These are phyloP conservation scores for Colletotrichum costaricense DNA, from an alignment of 2,329 filamentous ascomycete genomes.

Conservation along the genomic window DNA sequence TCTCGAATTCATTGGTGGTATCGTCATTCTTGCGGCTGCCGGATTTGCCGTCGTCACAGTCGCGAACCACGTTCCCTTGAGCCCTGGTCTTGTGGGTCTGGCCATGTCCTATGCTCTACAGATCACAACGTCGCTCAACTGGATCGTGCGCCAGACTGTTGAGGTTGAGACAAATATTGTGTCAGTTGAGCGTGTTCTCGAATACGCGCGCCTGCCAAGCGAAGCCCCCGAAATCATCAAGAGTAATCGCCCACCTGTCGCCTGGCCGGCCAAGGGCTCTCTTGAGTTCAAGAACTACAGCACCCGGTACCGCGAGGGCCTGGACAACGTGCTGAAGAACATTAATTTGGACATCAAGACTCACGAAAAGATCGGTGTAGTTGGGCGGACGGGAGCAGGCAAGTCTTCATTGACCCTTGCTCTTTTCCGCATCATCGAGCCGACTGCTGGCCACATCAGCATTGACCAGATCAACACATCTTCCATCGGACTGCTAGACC, in stretches of 20 bases:
- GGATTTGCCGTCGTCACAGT: conserved; percentile 86
- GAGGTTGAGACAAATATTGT: conserved; percentile 99
- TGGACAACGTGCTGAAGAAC: conserved; percentile 94
- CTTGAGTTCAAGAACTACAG: conserved; percentile 95
- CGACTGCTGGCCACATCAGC: conserved; percentile 82
- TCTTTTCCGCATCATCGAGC: conserved; percentile 95
- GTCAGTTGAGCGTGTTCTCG: conserved; percentile 95
- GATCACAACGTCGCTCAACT: conserved; percentile 97
- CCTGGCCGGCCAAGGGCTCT: conserved; percentile 91
- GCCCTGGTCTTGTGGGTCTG: conserved; percentile 84
- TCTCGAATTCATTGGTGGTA: conserved; percentile 92
- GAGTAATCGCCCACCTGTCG: conserved; percentile 85
- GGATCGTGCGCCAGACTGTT: conserved; percentile 98
- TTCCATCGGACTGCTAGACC: conserved; percentile 87
- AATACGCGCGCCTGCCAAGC: conserved; percentile 90
- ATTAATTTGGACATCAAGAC: conserved; percentile 93
- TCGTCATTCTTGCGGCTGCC: conserved; percentile 91
- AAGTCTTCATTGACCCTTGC: conserved; percentile 95
- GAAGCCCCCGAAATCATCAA: conserved; percentile 96
- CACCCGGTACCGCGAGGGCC: conserved; percentile 87
- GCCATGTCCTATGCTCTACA: conserved; percentile 97
- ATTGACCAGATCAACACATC: conserved; percentile 93
- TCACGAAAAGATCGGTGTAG: conserved; percentile 97
- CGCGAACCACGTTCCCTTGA: conserved; percentile 71
- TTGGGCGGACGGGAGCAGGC: conserved; percentile 94